Evolutionary conservation across 1,284 basidiomycete genomes (phyloP).

Genomic region (Puccinia triticina): DNA sequence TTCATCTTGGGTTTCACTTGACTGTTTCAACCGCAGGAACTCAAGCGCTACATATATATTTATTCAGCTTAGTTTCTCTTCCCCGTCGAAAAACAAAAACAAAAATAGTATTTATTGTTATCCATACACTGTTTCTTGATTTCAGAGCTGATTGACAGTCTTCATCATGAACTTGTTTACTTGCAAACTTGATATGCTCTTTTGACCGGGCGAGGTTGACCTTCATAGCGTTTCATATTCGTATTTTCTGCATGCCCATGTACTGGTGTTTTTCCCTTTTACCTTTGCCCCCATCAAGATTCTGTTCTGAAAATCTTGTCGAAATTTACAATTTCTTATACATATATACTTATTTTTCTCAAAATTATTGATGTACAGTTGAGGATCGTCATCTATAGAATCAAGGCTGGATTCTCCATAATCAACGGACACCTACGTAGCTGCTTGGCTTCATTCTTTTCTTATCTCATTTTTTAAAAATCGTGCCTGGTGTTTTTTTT

Average conservation of each 20-base stretch:
- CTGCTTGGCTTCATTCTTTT: not conserved
- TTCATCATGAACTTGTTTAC: not conserved
- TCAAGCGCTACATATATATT: conserved; percentile 2
- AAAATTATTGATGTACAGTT: conserved; percentile 10
- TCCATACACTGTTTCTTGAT: not conserved
- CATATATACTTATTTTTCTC: not conserved
- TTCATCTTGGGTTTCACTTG: conserved; percentile 23
- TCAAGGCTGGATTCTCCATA: not conserved
- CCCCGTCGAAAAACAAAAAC: not conserved
- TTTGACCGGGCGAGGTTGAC: not conserved
- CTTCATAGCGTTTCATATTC: conserved; percentile 16
- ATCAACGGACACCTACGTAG: conserved; percentile 5
- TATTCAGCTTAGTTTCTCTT: not conserved
- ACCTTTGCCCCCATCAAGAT: not conserved
- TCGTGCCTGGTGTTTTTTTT: not conserved
- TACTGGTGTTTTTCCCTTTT: conserved; percentile 3
- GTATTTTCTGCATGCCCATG: conserved; percentile 32
- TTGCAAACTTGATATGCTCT: conserved; percentile 1
- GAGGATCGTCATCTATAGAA: conserved; percentile 1
- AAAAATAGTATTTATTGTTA: not conserved
- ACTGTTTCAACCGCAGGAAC: not conserved
- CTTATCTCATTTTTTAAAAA: not conserved
- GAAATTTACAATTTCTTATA: not conserved
- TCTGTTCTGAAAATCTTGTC: not conserved
- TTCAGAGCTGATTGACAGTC: not conserved